Evolutionary conservation across 2,329 filamentous ascomycete species (phyloP).

Genomic region (Apiospora kogelbergensis): DNA sequence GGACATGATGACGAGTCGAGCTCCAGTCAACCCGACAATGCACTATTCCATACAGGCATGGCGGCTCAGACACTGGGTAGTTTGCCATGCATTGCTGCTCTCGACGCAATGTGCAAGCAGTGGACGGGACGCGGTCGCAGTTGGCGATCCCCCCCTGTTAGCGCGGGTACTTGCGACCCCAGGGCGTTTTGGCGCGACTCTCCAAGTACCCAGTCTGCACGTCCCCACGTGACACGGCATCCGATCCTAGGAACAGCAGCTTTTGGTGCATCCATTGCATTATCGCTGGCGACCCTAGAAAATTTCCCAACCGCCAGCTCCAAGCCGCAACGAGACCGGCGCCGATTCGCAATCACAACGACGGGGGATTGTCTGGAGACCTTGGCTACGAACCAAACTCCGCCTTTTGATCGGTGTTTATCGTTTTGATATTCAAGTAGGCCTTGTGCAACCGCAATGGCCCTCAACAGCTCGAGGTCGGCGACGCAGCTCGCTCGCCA

Average conservation of each 20-base stretch:
- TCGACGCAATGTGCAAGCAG: background rate
- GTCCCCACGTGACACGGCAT: constrained; percentile 14
- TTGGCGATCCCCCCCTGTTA: background rate
- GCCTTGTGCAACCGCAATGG: constrained; percentile 24
- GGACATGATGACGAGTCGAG: background rate
- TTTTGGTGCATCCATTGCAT: background rate
- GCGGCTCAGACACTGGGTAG: background rate
- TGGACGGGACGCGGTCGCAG: background rate
- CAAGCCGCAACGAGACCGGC: background rate
- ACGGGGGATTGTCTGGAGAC: background rate
- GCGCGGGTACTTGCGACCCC: background rate
- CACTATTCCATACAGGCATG: background rate
- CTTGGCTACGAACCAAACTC: background rate
- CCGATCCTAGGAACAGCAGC: background rate
- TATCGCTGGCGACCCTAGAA: constrained; percentile 10
- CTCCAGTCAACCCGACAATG: background rate
- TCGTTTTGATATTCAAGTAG: background rate
- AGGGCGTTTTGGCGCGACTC: background rate
- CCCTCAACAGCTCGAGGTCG: constrained; percentile 34
- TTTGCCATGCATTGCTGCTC: background rate
- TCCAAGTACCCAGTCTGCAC: background rate
- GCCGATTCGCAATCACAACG: background rate
- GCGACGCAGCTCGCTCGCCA: constrained; percentile 33
- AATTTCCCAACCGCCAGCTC: constrained; percentile 15
- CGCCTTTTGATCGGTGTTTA: background rate